These are phyloP conservation scores for Phanerodontia chrysosporium DNA, from an alignment of 768 basidiomycete genomes.

Conservation along the genomic window DNA sequence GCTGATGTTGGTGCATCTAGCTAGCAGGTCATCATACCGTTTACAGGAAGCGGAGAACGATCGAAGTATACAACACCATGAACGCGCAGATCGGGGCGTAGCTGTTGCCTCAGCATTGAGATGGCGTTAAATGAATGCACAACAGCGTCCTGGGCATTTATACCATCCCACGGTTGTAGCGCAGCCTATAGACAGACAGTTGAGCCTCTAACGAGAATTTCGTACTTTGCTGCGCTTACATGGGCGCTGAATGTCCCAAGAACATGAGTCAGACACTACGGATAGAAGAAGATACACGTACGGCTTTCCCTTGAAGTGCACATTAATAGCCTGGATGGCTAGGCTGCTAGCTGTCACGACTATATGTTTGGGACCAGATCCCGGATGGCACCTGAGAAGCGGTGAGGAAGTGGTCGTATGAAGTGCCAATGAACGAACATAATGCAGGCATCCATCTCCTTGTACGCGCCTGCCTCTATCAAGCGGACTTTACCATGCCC, in stretches of 20 bases:
- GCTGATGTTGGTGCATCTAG: slow-evolving; percentile 76
- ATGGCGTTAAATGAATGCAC: slow-evolving; percentile 79
- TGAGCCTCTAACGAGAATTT: too few species aligned
- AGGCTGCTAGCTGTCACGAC: slow-evolving; percentile 62
- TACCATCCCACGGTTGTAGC: slow-evolving; percentile 81
- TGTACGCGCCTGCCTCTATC: slow-evolving; percentile 68
- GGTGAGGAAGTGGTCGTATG: background rate
- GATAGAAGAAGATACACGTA: slow-evolving; percentile 26
- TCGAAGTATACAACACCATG: slow-evolving; percentile 75
- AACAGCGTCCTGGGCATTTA: slow-evolving; percentile 81
- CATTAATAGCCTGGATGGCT: slow-evolving; percentile 53
- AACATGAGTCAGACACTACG: background rate
- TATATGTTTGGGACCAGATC: slow-evolving; percentile 67
- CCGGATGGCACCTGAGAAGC: slow-evolving; percentile 70
- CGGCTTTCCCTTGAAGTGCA: slow-evolving; percentile 76
- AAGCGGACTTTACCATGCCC: slow-evolving; percentile 69
- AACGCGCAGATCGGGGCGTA: slow-evolving; percentile 70
- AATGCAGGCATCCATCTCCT: slow-evolving; percentile 73
- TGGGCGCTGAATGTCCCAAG: background rate
- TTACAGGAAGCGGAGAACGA: slow-evolving; percentile 73
- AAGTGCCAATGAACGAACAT: slow-evolving; percentile 40
- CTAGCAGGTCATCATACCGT: slow-evolving; percentile 63
- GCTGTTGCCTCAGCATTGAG: slow-evolving; percentile 77
- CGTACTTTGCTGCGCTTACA: background rate
- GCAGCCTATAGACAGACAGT: slow-evolving; percentile 68